A percentile compares a stretch with the other conserved stretches of the same genome.
These are phyloP conservation scores for Sporothrix schenckii DNA, from an alignment of 2,329 filamentous ascomycete genomes.

Conservation along the genomic window DNA sequence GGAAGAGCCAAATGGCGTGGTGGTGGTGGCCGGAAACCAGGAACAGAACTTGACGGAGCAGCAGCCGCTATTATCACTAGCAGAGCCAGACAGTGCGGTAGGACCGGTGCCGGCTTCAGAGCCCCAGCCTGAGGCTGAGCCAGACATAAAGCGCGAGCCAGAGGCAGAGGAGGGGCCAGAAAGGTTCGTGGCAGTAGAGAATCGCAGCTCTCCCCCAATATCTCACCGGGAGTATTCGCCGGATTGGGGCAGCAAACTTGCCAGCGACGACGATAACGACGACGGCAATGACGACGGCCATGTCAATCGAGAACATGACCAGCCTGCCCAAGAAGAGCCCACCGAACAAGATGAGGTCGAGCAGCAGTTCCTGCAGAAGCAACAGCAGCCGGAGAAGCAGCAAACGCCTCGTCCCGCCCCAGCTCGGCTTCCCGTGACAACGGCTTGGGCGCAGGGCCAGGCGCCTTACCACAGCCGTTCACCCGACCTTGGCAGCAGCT, in stretches of 20 bases:
- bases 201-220: background rate
- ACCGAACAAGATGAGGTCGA: background rate
- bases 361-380: background rate
- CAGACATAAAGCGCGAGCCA: background rate
- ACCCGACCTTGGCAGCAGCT: background rate
- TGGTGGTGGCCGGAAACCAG: too few species aligned
- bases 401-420: background rate
- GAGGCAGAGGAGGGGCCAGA: background rate
- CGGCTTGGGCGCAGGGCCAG: background rate
- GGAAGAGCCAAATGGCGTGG: background rate
- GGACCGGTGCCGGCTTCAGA: too few species aligned
- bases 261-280: background rate
- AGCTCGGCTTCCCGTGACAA: background rate
- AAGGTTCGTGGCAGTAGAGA: background rate
- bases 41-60: too few species aligned
- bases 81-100: too few species aligned
- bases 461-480: background rate
- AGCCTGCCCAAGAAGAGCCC: background rate
- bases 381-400: background rate
- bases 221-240: background rate
- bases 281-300: background rate
- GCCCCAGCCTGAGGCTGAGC: too few species aligned
- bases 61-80: too few species aligned
- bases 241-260: background rate
- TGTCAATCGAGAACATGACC: background rate